phyloP scores from a whole-genome alignment of 2,329 filamentous ascomycete genomes.

The Fusarium dimerum region DNA sequence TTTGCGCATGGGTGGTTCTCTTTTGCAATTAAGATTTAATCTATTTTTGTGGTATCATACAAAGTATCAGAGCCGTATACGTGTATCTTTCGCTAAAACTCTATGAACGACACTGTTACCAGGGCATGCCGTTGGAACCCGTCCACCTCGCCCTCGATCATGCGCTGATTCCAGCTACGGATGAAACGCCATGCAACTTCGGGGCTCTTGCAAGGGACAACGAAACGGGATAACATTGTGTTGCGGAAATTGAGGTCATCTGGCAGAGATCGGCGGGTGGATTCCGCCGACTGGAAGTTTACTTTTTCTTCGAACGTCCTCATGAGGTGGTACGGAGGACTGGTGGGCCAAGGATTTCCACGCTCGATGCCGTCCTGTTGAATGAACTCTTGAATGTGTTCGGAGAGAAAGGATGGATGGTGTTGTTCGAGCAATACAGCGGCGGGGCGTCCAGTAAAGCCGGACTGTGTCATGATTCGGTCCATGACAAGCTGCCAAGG shows the following conservation, averaged over 20 bases:
- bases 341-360: slow-evolving; percentile 15
- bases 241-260: slow-evolving; percentile 18
- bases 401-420: slow-evolving; percentile 32
- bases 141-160: slow-evolving; percentile 21
- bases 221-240: slow-evolving; percentile 31
- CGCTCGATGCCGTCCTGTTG: slow-evolving; percentile 8
- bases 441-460: slow-evolving; percentile 26
- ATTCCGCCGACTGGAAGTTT: neutral
- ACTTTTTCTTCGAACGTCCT: slow-evolving; percentile 4
- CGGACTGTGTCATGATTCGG: slow-evolving; percentile 22
- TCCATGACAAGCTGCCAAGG: slow-evolving; percentile 30
- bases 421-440: slow-evolving; percentile 34
- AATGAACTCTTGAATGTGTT: slow-evolving; percentile 15
- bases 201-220: slow-evolving; percentile 35
- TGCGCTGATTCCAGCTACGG: slow-evolving; percentile 42
- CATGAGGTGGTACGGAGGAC: slow-evolving; percentile 13
- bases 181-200: slow-evolving; percentile 42
- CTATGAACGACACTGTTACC: slow-evolving; percentile 34
- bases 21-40: neutral
- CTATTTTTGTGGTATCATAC: neutral
- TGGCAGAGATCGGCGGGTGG: slow-evolving; percentile 5
- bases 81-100: slow-evolving; percentile 30
- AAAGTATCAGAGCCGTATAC: neutral
- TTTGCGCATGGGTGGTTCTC: neutral
- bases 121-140: slow-evolving; percentile 18